Base-by-base conservation (phyloP, 768 basidiomycete species). In the Paxillus ammoniavirescens region DNA sequence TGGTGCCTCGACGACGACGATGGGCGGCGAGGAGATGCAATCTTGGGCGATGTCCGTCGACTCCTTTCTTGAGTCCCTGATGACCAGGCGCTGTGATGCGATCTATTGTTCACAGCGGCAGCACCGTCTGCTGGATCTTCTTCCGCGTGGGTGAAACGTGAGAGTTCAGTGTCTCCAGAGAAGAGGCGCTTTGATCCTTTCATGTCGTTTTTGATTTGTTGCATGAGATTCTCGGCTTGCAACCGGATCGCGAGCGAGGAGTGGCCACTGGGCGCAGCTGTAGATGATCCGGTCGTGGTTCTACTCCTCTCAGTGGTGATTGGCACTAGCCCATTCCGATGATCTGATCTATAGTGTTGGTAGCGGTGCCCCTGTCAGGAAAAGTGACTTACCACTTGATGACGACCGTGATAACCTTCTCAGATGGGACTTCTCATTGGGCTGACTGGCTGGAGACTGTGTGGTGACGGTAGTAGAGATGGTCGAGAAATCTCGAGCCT, bases 151-250 rank as follows among this genome's bases (percentile, higher is more conserved):
- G 59, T 73, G 49, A 69, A 65, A 54, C 73, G 76, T 15, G 82
- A 82, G 44, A 73, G 55, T 14, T 86, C 84, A 0, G 83, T 84
- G 15, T 87, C 86, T 5, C 77, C 78, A 2, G 87, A 87, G 63
- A 88, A 87, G 2, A 89, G 61, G 12, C 87, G 84, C 67, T 90
- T 90, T 48, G 81, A 79, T 4, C 83, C 80, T 47, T 59, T 64
- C 78, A 91, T 83, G 61, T 91, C 89, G 53, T 77, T 80, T 69
- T 87, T 87, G 58, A 94, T 92, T 59, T 91, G 89, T 23, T 87
- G 87, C 89, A 95, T 93, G 43, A 95, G 70, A 23, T 77, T 83
- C 8, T 83, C 88, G 12, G 90, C 93, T 60, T 91, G 84, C 60
- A 83, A 76, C 40, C 91, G 82, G 66, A 90, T 90, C 8, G 79